A percentile compares a stretch with the other conserved stretches of the same genome.
phyloP scores from a whole-genome alignment of 2,329 filamentous ascomycete species.

The Fusarium burgessii region DNA sequence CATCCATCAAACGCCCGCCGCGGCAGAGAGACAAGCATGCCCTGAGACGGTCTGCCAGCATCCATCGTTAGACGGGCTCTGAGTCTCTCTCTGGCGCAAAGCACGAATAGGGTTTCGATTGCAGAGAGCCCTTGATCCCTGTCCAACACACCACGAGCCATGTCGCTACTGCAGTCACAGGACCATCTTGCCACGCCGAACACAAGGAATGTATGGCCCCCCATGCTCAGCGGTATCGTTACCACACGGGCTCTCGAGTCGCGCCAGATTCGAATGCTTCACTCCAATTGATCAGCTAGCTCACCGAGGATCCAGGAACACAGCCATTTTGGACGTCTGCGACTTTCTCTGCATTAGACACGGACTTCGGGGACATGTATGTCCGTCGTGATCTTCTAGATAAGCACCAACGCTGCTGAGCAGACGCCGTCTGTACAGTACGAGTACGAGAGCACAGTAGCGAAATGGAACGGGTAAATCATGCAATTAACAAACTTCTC shows the following conservation, averaged over 20 bases:
- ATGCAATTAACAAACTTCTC: slow-evolving; percentile 16
- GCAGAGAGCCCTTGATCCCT: slow-evolving; percentile 45
- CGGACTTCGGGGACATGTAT: slow-evolving; percentile 36
- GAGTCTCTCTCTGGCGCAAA: slow-evolving; percentile 23
- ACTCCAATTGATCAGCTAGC: slow-evolving; percentile 42
- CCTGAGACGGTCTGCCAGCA: slow-evolving; percentile 34
- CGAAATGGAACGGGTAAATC: background rate
- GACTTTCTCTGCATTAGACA: slow-evolving; percentile 23
- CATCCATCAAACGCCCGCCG: slow-evolving; percentile 37
- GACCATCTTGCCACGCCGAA: slow-evolving; percentile 46
- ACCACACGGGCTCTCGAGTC: slow-evolving; percentile 18
- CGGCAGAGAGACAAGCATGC: slow-evolving; percentile 34
- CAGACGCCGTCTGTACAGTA: slow-evolving; percentile 13
- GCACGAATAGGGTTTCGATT: slow-evolving; percentile 47
- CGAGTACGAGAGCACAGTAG: slow-evolving; percentile 17
- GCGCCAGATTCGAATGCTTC: slow-evolving; percentile 31
- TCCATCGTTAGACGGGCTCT: slow-evolving; percentile 28
- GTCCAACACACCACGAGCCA: slow-evolving; percentile 46
- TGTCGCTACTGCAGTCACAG: slow-evolving; percentile 47
- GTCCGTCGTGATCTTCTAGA: slow-evolving; percentile 32
- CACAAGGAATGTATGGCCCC: slow-evolving; percentile 38
- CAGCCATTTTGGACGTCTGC: slow-evolving; percentile 18
- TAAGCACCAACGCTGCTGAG: slow-evolving; percentile 28
- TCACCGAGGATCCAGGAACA: slow-evolving; percentile 49
- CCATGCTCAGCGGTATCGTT: slow-evolving; percentile 28